Conservation (phyloP, 192 early-diverging fungal species). For the Lobulomyces angularis region DNA sequence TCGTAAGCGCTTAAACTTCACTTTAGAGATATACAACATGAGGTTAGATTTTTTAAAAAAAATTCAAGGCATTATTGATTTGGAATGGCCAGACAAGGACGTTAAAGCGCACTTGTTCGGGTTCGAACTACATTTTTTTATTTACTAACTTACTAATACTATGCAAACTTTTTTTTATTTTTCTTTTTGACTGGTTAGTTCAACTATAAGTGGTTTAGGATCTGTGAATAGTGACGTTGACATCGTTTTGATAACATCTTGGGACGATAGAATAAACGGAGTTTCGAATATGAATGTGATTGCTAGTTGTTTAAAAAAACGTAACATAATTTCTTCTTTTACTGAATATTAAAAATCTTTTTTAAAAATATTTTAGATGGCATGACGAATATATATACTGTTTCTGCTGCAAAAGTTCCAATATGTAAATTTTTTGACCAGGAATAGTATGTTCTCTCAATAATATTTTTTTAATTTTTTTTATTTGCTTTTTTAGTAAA, state of each 20-base stretch:
- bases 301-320: constrained; percentile 57
- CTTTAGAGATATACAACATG: constrained; percentile 10
- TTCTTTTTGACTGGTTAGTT: constrained; percentile 30
- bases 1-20: too few species aligned
- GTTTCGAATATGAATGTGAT: constrained; percentile 53
- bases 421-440: constrained; percentile 88
- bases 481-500: constrained; percentile 21
- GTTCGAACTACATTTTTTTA: constrained; percentile 18
- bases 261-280: constrained; percentile 58
- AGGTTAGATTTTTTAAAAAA: constrained; percentile 62
- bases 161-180: constrained; percentile 3
- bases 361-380: constrained; percentile 58
- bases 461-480: background rate
- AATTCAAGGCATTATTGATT: constrained; percentile 61
- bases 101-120: constrained; percentile 81
- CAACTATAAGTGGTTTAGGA: constrained; percentile 78
- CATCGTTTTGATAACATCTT: constrained; percentile 78
- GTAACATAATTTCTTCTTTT: constrained; percentile 21
- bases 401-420: constrained; percentile 79
- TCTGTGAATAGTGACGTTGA: constrained; percentile 80
- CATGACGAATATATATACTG: constrained; percentile 66
- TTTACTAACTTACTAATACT: background rate
- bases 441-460: constrained; percentile 49
- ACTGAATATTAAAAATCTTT: too few species aligned
- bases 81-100: constrained; percentile 69